phyloP scores from a whole-genome alignment of 2,329 filamentous ascomycete genomes.

The Claviceps sp. region DNA sequence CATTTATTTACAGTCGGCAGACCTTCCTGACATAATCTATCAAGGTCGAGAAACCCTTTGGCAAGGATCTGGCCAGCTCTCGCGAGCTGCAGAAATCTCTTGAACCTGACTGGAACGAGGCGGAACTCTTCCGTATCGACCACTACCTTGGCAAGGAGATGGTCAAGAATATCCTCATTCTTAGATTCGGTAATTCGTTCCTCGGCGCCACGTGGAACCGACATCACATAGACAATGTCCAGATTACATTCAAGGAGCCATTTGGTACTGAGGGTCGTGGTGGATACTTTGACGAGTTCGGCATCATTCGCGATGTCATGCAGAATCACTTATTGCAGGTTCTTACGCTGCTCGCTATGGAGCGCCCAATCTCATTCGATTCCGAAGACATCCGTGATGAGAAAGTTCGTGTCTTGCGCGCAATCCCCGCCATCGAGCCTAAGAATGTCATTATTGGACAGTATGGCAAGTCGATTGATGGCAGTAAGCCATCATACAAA shows the following conservation, averaged over 20 bases:
- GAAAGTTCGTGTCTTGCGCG: slow-evolving; percentile 90
- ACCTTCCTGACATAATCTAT: neutral
- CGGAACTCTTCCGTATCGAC: slow-evolving; percentile 97
- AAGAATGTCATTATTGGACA: slow-evolving; percentile 99
- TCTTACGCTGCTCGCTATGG: slow-evolving; percentile 91
- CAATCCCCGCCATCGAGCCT: slow-evolving; percentile 87
- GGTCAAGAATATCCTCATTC: slow-evolving; percentile 99
- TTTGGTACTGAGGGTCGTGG: slow-evolving; percentile 97
- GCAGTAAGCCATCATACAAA: slow-evolving; percentile 94
- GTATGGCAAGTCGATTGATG: slow-evolving; percentile 91
- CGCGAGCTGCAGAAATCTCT: slow-evolving; percentile 89
- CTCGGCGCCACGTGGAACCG: slow-evolving; percentile 98
- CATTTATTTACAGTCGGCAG: too few relatives aligned
- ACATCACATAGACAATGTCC: slow-evolving; percentile 97
- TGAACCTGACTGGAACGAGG: slow-evolving; percentile 95
- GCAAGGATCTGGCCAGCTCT: slow-evolving; percentile 90
- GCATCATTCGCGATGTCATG: slow-evolving; percentile 99
- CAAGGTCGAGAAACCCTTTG: slow-evolving; percentile 97
- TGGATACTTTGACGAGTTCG: slow-evolving; percentile 98
- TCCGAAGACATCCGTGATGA: slow-evolving; percentile 97
- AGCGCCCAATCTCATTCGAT: slow-evolving; percentile 95
- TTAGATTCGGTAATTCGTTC: slow-evolving; percentile 97
- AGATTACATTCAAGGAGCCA: slow-evolving; percentile 99
- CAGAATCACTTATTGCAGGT: slow-evolving; percentile 98
- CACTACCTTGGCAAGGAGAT: slow-evolving; percentile 99